Conservation (phyloP, 371 early-diverging fungal genomes). For the Neoconidiobolus thromboides region DNA sequence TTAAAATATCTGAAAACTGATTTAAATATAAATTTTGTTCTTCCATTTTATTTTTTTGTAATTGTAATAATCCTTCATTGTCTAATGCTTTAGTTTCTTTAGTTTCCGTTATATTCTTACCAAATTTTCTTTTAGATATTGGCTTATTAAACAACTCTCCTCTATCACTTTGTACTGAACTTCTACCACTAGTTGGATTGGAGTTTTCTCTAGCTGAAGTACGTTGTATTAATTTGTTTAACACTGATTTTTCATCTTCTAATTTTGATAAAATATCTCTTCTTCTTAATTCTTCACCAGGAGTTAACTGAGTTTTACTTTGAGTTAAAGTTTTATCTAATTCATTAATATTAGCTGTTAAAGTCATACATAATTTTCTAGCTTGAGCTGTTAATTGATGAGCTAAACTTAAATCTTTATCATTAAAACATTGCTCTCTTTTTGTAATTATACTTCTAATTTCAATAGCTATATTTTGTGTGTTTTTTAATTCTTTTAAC, state of each 20-base stretch:
- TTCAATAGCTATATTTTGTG: conserved; percentile 36
- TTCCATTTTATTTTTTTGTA: conserved; percentile 54
- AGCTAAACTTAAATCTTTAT: conserved; percentile 48
- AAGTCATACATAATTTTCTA: conserved; percentile 35
- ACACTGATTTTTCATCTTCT: not conserved
- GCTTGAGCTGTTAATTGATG: conserved; percentile 56
- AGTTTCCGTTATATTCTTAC: conserved; percentile 43
- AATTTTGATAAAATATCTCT: conserved; percentile 15
- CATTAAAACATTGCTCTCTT: conserved; percentile 43
- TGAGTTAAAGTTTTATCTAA: conserved; percentile 31
- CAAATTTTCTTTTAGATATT: conserved; percentile 34
- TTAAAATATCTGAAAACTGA: conserved; percentile 45
- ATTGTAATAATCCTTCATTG: conserved; percentile 42
- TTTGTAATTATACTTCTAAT: conserved; percentile 45
- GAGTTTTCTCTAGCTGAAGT: not conserved
- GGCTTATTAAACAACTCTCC: not conserved
- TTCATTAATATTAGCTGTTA: conserved; percentile 21
- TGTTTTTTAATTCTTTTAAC: conserved; percentile 53
- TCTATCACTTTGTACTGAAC: conserved; percentile 9
- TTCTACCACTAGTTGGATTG: conserved; percentile 1
- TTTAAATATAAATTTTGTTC: conserved; percentile 60
- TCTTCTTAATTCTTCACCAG: conserved; percentile 7
- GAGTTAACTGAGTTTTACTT: conserved; percentile 3
- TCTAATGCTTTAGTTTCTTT: conserved; percentile 49
- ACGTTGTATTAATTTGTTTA: not conserved